Conservation (phyloP, 176 grass and related monocot genomes). For the Pontederia paniculata region DNA sequence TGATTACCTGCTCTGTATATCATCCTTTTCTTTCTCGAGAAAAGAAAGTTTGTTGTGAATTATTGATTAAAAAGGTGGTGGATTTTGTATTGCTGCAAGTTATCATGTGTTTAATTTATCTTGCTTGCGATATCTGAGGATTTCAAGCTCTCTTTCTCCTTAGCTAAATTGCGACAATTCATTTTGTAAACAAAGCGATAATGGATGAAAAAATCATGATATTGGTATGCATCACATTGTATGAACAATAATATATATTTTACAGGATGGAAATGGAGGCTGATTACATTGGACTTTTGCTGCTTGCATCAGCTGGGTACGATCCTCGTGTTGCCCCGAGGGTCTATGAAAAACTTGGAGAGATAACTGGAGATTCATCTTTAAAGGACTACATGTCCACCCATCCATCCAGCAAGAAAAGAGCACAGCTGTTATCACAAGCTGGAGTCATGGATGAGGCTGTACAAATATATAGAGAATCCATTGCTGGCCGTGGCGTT, state of each 20-base stretch:
- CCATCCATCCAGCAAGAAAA: conserved; percentile 88
- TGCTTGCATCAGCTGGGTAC: conserved; percentile 80
- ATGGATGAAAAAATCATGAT: no score
- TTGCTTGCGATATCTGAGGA: no score
- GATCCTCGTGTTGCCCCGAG: conserved; percentile 66
- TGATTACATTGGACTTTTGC: conserved; percentile 84
- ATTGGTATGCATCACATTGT: neutral
- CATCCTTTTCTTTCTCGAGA: no score
- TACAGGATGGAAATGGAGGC: conserved; percentile 94
- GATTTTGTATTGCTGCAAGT: no score
- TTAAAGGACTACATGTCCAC: conserved; percentile 69
- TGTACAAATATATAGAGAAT: conserved; percentile 46
- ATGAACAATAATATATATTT: conserved; percentile 12
- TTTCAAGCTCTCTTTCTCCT: no score
- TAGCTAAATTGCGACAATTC: neutral
- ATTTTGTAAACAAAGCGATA: no score
- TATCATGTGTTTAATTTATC: no score
- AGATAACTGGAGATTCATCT: conserved; percentile 47
- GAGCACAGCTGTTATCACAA: conserved; percentile 43
- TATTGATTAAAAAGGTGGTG: no score
- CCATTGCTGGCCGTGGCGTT: conserved; percentile 30
- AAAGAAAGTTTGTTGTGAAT: no score
- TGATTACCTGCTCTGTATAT: no score
- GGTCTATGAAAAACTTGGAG: conserved; percentile 75
- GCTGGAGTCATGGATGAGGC: conserved; percentile 76